These are phyloP conservation scores for Phytopythium chamaehyphon DNA, from an alignment of 352 stramenopile species.

Conservation along the genomic window DNA sequence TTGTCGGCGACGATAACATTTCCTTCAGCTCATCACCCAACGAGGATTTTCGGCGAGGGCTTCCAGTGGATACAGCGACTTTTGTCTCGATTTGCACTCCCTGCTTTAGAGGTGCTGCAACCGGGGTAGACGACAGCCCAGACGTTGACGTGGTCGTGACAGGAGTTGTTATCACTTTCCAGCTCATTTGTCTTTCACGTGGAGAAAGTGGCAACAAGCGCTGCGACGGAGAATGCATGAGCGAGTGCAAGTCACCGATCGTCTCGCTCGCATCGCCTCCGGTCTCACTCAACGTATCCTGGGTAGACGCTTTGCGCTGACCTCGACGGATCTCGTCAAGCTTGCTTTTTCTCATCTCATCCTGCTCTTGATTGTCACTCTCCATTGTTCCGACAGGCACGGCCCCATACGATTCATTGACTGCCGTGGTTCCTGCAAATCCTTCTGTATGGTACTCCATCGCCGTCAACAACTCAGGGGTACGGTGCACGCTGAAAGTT, in stretches of 20 bases:
- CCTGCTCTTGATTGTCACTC: slow-evolving; percentile 28
- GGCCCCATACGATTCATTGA: slow-evolving; percentile 35
- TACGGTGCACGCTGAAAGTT: slow-evolving; percentile 75
- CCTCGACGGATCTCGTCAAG: slow-evolving; percentile 60
- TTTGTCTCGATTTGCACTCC: slow-evolving; percentile 42
- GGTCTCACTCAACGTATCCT: slow-evolving; percentile 33
- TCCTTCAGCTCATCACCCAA: slow-evolving; percentile 66
- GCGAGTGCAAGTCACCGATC: slow-evolving; percentile 36
- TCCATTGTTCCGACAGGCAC: slow-evolving; percentile 16
- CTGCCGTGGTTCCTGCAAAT: slow-evolving; percentile 36
- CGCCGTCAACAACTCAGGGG: slow-evolving; percentile 50
- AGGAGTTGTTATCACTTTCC: slow-evolving; percentile 39
- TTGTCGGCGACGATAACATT: slow-evolving; percentile 49
- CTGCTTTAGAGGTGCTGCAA: slow-evolving; percentile 19
- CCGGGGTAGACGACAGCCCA: too few species aligned
- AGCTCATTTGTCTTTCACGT: slow-evolving; percentile 52
- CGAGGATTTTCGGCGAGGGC: slow-evolving; percentile 41
- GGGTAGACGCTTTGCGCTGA: slow-evolving; percentile 44
- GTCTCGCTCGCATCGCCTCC: slow-evolving; percentile 12
- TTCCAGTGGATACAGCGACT: neutral
- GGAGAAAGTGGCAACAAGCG: slow-evolving; percentile 40
- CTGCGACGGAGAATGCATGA: slow-evolving; percentile 46
- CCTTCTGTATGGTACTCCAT: slow-evolving; percentile 74
- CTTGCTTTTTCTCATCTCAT: slow-evolving; percentile 34
- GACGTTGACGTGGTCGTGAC: slow-evolving; percentile 6